Base-by-base conservation (phyloP, 495 filamentous ascomycete species). In the Cairneyella variabilis region DNA sequence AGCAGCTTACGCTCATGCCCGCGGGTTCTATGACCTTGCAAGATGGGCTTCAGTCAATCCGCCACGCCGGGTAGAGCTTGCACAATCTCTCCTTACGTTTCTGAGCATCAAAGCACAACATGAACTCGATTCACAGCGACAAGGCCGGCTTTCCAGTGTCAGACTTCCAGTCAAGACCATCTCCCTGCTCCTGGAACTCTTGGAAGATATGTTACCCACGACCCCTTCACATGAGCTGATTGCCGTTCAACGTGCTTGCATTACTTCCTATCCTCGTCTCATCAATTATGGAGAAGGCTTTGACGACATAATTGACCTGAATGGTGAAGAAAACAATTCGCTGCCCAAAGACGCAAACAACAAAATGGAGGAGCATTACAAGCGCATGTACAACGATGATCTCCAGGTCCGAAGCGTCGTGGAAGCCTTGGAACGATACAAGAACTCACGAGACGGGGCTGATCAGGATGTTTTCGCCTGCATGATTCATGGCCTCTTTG, bases 401-500 rank as follows among this genome's bases (percentile, higher is more conserved):
- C 76, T 88, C 21, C 84, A 91, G 32, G 83, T 96, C 44, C 77
- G 86, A 25, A 78, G 87, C 51, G 83, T 97, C 60, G 82, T 97
- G 50, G 82, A 88, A 50, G 78, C 86, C 41, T 83, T 99, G 58
- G 82, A 87, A 56, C 74, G 77, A 37, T 91, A 93, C 71, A 97
- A 97, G 69, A 80, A 79, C 32, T 97, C 95, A 0, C 77, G 80
- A 21, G 86, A 93, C 48, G 82, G 89, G 2, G 71, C 80, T 12
- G 90, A 96, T 48, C 91, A 96, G 65, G 93, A 99, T 62, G 75
- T 96, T 3, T 99, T 97, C 65, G 89, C 91, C 11, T 96, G 92
- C 69, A 97, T 99, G 93, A 91, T 99, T 26, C 92, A 96, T 60
- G 93, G 93, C 0, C 76, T 99, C 8, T 96, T 97, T 59, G 93